A percentile compares a stretch with the other conserved stretches of the same genome.
Conservation (phyloP, 805 yeast genomes). For the Wickerhamomyces chaumierensis region DNA sequence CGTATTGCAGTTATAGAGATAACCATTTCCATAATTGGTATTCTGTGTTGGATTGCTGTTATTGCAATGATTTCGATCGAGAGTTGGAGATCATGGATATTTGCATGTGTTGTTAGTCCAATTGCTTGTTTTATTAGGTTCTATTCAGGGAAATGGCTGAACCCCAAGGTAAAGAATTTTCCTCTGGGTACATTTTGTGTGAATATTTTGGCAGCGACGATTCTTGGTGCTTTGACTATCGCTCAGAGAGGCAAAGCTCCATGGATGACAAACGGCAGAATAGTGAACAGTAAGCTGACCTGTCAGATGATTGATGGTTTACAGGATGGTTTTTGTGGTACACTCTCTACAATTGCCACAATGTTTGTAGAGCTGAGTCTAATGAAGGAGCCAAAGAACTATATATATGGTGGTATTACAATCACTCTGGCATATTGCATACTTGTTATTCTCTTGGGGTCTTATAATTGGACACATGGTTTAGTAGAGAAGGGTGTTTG, state of each 20-base stretch:
- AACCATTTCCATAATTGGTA: slow-evolving; percentile 7
- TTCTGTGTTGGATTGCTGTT: slow-evolving; percentile 15
- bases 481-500: slow-evolving; percentile 7
- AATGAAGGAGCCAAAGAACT: slow-evolving; percentile 25
- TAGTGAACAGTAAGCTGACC: slow-evolving; percentile 23
- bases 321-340: slow-evolving; percentile 60
- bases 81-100: slow-evolving; percentile 61
- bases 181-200: slow-evolving; percentile 44
- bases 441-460: slow-evolving; percentile 53
- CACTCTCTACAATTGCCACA: slow-evolving; percentile 66
- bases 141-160: slow-evolving; percentile 38
- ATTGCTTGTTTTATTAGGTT: slow-evolving; percentile 55
- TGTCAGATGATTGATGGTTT: slow-evolving; percentile 47
- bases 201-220: slow-evolving; percentile 34
- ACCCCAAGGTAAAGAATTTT: slow-evolving; percentile 31
- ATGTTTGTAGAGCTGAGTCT: slow-evolving; percentile 55
- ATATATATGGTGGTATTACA: slow-evolving; percentile 40
- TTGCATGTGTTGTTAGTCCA: slow-evolving; percentile 58
- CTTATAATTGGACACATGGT: slow-evolving; percentile 61
- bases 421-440: slow-evolving; percentile 35
- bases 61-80: slow-evolving; percentile 12
- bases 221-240: slow-evolving; percentile 33
- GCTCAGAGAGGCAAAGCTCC: slow-evolving; percentile 31
- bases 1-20: slow-evolving; percentile 22
- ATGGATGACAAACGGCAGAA: slow-evolving; percentile 6